Evolutionary conservation across 768 basidiomycete species (phyloP), one percentile per base, ranked within the genome.

Genomic region (Boletus coccyginus): DNA sequence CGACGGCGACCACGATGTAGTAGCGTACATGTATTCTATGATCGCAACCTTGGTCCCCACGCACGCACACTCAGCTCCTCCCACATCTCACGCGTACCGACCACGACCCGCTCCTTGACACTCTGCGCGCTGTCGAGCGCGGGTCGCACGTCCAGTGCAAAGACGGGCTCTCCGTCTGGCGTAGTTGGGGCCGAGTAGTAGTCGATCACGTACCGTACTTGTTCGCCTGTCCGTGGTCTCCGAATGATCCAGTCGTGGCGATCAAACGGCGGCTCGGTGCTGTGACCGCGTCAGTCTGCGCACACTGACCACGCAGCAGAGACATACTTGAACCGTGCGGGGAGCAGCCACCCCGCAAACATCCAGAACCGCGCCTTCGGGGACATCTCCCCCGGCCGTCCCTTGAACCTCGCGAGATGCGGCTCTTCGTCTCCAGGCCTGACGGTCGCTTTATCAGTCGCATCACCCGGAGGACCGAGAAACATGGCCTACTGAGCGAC

Each of bases 191-290:
- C 94, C 46, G 92, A 90, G 73, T 98, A 98, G 74, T 99, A 99
- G 77, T 99, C 97, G 64, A 99, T 98, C 46, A 99, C 90, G 73
- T 99, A 96, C 68, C 92, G 89, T 50, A 93, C 87, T 72, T 93
- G 89, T 62, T 90, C 83, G 17, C 90, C 86, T 2, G 88, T 86
- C 40, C 77, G 76, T 33, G 87, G 85, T 50, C 96, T 86, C 32
- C 88, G 88, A 52, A 99, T 81, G 50, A 97, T 74, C 97, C 97
- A 99, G 75, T 99, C 97, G 70, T 99, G 97, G 9, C 97, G 87
- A 69, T 99, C 97, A 68, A 99, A 98, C 1, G 96, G 97, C 6
- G 93, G 91, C 66, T 94, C 90, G 41, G 85, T 78, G 74, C 95
- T 98, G 46, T 33, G 45, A 13, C 52, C 46, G 48, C 24, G 38